A percentile compares a stretch with the other conserved stretches of the same genome.
Conservation (phyloP, 805 yeast genomes). For the Candida xiaguanensis region DNA sequence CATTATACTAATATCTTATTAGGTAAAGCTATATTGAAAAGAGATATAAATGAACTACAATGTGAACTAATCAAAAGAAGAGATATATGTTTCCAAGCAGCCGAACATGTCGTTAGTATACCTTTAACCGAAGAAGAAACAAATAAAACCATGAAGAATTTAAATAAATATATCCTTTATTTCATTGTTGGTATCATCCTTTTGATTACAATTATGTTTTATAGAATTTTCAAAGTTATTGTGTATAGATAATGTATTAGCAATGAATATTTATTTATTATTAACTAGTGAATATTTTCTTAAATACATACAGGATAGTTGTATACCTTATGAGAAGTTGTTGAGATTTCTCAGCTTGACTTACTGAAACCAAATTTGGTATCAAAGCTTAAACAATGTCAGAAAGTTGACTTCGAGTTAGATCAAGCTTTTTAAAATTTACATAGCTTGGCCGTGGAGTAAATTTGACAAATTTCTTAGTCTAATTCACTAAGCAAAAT, state of each 20-base stretch:
- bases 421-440: too few species aligned
- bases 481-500: too few species aligned
- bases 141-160: slow-evolving; percentile 17
- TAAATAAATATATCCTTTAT: slow-evolving; percentile 23
- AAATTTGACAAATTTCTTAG: too few species aligned
- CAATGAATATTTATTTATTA: not conserved
- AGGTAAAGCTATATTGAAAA: slow-evolving; percentile 39
- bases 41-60: slow-evolving; percentile 22
- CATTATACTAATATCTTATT: slow-evolving; percentile 35
- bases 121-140: slow-evolving; percentile 32
- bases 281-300: not conserved
- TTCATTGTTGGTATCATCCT: slow-evolving; percentile 21
- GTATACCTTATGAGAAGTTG: too few species aligned
- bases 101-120: slow-evolving; percentile 39
- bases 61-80: slow-evolving; percentile 36
- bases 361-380: too few species aligned
- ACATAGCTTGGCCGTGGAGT: too few species aligned
- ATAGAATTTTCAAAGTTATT: slow-evolving; percentile 24
- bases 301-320: too few species aligned
- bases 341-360: too few species aligned
- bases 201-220: slow-evolving; percentile 22
- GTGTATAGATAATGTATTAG: slow-evolving; percentile 1
- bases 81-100: slow-evolving; percentile 38
- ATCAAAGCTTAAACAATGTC: too few species aligned
- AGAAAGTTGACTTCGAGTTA: too few species aligned